Conservation (phyloP, 306 rosid species). For the Quercus glauca region DNA sequence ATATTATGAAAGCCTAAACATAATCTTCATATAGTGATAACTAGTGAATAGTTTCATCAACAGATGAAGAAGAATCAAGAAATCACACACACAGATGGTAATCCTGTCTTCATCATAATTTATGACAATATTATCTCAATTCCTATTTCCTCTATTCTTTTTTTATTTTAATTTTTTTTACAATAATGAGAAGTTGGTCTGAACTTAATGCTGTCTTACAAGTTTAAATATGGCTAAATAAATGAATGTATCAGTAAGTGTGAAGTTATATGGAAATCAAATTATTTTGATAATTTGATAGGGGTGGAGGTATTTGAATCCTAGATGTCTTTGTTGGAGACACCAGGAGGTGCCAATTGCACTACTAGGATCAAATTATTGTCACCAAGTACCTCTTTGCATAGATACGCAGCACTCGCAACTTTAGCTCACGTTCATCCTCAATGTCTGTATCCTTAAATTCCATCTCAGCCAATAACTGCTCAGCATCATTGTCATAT, state of each 20-base stretch:
- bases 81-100: not conserved
- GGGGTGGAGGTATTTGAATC: too few relatives aligned
- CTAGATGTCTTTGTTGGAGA: too few relatives aligned
- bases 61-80: not conserved
- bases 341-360: too few relatives aligned
- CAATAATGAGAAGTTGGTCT: not conserved
- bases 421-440: conserved; percentile 84
- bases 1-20: not conserved
- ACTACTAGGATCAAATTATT: conserved; percentile 1
- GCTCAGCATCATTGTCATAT: conserved; percentile 95
- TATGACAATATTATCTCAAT: not conserved
- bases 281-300: not conserved
- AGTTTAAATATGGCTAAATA: not conserved
- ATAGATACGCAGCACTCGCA: conserved; percentile 74
- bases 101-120: not conserved
- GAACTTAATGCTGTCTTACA: not conserved
- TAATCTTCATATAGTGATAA: not conserved
- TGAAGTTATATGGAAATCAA: conserved; percentile 14
- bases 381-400: conserved; percentile 55
- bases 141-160: not conserved
- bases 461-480: conserved; percentile 92
- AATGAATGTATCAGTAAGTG: not conserved
- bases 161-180: not conserved
- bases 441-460: conserved; percentile 82
- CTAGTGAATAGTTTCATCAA: not conserved